Evolutionary conservation across 257 asterid genomes (phyloP).

Genomic region (Mentha longifolia): DNA sequence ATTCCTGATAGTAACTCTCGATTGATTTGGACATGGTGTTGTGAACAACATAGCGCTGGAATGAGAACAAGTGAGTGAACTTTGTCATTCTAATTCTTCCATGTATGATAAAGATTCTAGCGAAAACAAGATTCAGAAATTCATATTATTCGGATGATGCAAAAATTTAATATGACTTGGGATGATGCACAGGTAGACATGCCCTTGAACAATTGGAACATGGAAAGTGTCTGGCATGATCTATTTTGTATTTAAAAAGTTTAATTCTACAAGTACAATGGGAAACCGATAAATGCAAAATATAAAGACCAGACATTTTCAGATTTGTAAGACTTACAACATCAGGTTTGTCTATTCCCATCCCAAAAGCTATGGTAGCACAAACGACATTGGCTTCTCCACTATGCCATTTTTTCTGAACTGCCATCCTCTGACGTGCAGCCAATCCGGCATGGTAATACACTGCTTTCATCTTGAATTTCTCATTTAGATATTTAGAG

Average conservation of each 20-base stretch:
- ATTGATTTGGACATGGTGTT: constrained; percentile 94
- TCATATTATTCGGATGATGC: constrained; percentile 17
- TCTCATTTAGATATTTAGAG: constrained; percentile 75
- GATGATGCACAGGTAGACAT: neutral
- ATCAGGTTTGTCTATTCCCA: constrained; percentile 99
- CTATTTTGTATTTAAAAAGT: neutral
- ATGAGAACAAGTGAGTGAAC: constrained; percentile 20
- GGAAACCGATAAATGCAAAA: neutral
- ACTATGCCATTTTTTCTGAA: constrained; percentile 83
- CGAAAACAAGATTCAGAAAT: constrained; percentile 1
- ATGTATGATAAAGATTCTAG: neutral
- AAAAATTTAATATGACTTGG: neutral
- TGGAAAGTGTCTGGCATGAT: neutral
- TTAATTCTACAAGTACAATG: neutral
- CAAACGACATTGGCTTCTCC: constrained; percentile 93
- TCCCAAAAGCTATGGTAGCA: constrained; percentile 99
- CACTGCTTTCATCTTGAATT: constrained; percentile 76
- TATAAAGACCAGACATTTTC: neutral
- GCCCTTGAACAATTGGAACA: constrained; percentile 11
- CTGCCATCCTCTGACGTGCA: constrained; percentile 84
- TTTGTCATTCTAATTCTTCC: neutral
- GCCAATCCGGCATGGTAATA: constrained; percentile 95
- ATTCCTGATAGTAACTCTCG: constrained; percentile 98
- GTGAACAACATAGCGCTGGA: constrained; percentile 94
- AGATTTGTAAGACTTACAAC: constrained; percentile 68